Evolutionary conservation across 1,284 basidiomycete species (phyloP), one percentile per base, ranked within the genome.

Genomic region (Melampsora medusae): DNA sequence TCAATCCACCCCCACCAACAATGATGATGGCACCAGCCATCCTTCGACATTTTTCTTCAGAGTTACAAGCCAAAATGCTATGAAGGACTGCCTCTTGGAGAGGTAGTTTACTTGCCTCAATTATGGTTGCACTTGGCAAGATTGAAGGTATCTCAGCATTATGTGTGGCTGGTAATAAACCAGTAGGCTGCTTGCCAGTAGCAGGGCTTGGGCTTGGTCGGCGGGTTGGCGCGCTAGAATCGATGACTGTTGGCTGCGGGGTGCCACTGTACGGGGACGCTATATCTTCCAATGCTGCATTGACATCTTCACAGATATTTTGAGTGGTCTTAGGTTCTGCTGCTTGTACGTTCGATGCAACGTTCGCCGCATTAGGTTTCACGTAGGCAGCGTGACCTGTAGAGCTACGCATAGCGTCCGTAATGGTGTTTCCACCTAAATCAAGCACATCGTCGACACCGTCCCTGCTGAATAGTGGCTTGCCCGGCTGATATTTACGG

Each of bases 61-160:
- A 90, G 0, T 91, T 91, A 0, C 89, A 90, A 1, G 92, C 90
- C 10, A 93, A 87, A 19, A 95, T 89, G 77, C 92, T 91, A 79
- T 96, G 93, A 83, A 93, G 93, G 78, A 98, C 92, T 2, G 95
- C 97, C 14, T 92, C 91, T 81, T 99, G 97, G 70, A 99, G 86
- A 0, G 96, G 92, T 53, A 96, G 87, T 83, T 94, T 93, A 83
- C 90, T 90, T 35, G 96, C 91, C 84, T 97, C 95, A 79, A 87
- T 89, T 73, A 86, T 86, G 6, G 94, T 87, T 82, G 95, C 92
- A 80, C 93, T 89, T 28, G 71, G 53, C 17, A 42, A 19, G 16
- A 68, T 62, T 74, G 38, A 69, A 33, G 22, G 35, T 16, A 9
- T 60, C 19, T 31, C 64, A 59, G 17, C 79, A 74, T 33, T 82